Evolutionary conservation across 345 rosid species (phyloP), one percentile per base, ranked within the genome.

Genomic region (Eucalyptus pauciflora): DNA sequence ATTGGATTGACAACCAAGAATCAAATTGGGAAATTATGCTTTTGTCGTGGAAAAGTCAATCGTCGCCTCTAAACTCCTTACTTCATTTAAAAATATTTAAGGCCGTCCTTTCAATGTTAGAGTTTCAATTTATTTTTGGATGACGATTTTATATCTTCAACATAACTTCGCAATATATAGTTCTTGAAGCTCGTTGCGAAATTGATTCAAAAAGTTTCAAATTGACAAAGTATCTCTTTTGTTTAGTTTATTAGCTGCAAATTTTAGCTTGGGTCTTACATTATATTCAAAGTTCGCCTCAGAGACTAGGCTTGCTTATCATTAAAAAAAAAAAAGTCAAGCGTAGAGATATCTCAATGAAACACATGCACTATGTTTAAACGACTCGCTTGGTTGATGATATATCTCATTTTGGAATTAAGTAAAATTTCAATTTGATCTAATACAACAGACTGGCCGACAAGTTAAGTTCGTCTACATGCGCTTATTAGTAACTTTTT

Each of bases 151-250:
- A n/a, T n/a, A 15, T 64, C 76, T n/a, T 64, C 4, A 1, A 64
- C 10, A 17, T 64, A 4, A n/a, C 20, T 2, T 31, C 3, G 5
- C 0, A 3, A n/a, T 64, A 15, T 7, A 14, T 64, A 64, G 9
- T 64, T 6, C 76, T 1, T 7, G 18, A 8, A n/a, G 22, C 41
- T 7, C 20, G 1, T n/a, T 14, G 41, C 15, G 37, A n/a, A 64
- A 64, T 64, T n/a, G 5, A 64, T 7, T 64, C 3, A 2, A 64
- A 64, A n/a, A 64, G 3, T 7, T 64, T n/a, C 37, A 16, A 64
- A 14, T 16, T n/a, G 18, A 17, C 41, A n/a, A 64, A 64, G 41
- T n/a, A n/a, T 8, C 11, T 15, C 31, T 64, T 64, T 64, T n/a
- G 11, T n/a, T 14, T n/a, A 33, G 9, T 33, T 64, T n/a, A n/a